A percentile compares a stretch with the other conserved stretches of the same genome.
Evolutionary conservation across 345 rosid genomes (phyloP).

Genomic region (Salix brachista): DNA sequence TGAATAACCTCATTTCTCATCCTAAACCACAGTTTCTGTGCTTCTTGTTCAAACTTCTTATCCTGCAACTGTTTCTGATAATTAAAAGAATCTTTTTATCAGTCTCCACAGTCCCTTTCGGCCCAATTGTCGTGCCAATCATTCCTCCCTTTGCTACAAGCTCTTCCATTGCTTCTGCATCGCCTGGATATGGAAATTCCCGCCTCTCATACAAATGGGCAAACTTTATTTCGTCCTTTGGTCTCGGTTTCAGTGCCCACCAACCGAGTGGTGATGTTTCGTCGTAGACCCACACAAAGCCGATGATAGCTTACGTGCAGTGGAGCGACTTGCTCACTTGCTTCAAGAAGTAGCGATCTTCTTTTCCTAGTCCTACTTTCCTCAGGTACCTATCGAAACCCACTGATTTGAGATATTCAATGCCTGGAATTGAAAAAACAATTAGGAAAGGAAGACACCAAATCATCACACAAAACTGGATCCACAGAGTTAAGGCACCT

Average conservation of each 20-base stretch:
- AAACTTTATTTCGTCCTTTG: conserved; percentile 71
- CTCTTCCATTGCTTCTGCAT: conserved; percentile 84
- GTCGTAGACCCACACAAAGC: conserved; percentile 66
- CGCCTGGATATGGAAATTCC: conserved; percentile 88
- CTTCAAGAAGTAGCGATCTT: conserved; percentile 69
- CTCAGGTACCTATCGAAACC: conserved; percentile 52
- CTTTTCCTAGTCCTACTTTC: conserved; percentile 67
- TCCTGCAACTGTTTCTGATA: conserved; percentile 62
- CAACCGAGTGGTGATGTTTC: conserved; percentile 86
- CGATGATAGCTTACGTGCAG: conserved; percentile 65
- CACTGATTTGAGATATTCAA: conserved; percentile 48
- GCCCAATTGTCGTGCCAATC: conserved; percentile 71
- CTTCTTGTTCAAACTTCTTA: conserved; percentile 67
- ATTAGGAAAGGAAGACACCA: neutral
- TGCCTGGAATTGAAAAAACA: conserved; percentile 32
- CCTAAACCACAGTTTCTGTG: conserved; percentile 73
- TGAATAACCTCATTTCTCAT: conserved; percentile 85
- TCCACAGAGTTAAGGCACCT: too few relatives aligned
- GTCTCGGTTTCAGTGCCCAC: conserved; percentile 87
- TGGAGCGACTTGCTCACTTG: conserved; percentile 77
- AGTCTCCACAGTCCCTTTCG: conserved; percentile 57
- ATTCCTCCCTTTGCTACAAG: conserved; percentile 70
- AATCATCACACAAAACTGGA: too few relatives aligned
- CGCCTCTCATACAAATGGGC: conserved; percentile 75
- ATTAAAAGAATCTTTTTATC: conserved; percentile 49